Conservation (phyloP, 176 grass and related monocot genomes). For the Thinopyrum elongatum region DNA sequence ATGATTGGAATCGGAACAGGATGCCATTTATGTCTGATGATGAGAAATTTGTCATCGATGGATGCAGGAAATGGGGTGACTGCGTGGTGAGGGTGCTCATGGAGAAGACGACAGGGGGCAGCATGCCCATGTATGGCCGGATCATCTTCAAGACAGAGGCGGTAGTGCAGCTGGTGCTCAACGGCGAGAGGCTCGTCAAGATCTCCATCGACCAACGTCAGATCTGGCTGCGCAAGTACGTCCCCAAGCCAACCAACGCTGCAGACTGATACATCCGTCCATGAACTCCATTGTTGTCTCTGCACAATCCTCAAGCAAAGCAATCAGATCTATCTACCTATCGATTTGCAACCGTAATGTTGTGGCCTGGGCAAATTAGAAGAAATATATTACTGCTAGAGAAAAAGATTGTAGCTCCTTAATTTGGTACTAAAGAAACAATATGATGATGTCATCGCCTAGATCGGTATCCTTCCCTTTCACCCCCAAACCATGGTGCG, state of each 20-base stretch:
- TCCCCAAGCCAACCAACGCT: not conserved
- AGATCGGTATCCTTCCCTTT: too few relatives aligned
- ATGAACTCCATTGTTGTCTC: too few relatives aligned
- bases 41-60: not conserved
- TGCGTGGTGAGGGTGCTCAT: slow-evolving; percentile 39
- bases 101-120: slow-evolving; percentile 2
- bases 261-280: not conserved
- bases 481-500: too few relatives aligned
- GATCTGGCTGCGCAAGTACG: slow-evolving; percentile 45
- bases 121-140: slow-evolving; percentile 32
- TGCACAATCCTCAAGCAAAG: too few relatives aligned
- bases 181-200: not conserved
- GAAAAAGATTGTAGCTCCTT: too few relatives aligned
- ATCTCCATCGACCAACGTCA: slow-evolving; percentile 18
- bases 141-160: slow-evolving; percentile 39
- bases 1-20: too few relatives aligned
- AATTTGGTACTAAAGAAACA: too few relatives aligned
- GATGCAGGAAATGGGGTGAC: slow-evolving; percentile 22
- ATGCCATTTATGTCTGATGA: not conserved
- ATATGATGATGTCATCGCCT: too few relatives aligned
- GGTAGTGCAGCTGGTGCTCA: slow-evolving; percentile 30
- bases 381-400: too few relatives aligned
- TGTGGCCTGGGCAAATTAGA: too few relatives aligned
- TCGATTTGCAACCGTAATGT: too few relatives aligned
- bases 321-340: too few relatives aligned